Evolutionary conservation across 192 early-diverging fungal genomes (phyloP).

Genomic region (Mortierella hygrophila): DNA sequence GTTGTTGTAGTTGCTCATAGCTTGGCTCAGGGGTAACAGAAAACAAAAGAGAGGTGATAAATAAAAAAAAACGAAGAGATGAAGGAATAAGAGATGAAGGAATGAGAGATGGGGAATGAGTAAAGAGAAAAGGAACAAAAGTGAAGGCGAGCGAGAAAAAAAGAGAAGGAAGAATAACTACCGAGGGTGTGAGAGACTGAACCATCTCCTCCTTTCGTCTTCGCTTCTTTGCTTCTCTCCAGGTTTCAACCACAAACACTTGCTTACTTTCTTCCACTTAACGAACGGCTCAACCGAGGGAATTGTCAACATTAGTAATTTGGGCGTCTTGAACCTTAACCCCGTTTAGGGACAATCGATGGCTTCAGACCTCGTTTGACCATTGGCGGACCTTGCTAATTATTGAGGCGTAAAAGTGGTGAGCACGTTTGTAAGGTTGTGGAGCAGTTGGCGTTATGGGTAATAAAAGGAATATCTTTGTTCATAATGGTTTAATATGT

Average conservation of each 20-base stretch:
- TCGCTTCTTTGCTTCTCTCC: not conserved
- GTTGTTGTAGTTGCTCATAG: conserved; percentile 27
- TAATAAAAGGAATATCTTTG: not conserved
- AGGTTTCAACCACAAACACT: not conserved
- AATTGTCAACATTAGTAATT: not conserved
- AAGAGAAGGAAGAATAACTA: not conserved
- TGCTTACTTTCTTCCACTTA: not conserved
- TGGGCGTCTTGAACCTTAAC: conserved; percentile 10
- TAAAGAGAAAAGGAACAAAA: not conserved
- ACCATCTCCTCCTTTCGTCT: too few relatives aligned
- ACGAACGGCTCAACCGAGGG: not conserved
- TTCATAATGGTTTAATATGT: not conserved
- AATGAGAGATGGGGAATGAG: not conserved
- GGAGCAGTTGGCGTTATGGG: not conserved
- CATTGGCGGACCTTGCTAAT: not conserved
- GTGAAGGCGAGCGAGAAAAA: not conserved
- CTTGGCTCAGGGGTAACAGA: not conserved
- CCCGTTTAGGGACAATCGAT: not conserved
- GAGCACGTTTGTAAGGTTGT: not conserved
- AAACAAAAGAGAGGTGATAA: not conserved
- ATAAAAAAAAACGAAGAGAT: too few relatives aligned
- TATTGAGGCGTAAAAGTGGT: not conserved
- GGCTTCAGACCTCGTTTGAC: not conserved
- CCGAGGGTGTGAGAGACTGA: too few relatives aligned
- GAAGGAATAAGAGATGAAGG: not conserved